Evolutionary conservation across 768 basidiomycete species (phyloP), one percentile per base, ranked within the genome.

Genomic region (Wakefieldia striispora): DNA sequence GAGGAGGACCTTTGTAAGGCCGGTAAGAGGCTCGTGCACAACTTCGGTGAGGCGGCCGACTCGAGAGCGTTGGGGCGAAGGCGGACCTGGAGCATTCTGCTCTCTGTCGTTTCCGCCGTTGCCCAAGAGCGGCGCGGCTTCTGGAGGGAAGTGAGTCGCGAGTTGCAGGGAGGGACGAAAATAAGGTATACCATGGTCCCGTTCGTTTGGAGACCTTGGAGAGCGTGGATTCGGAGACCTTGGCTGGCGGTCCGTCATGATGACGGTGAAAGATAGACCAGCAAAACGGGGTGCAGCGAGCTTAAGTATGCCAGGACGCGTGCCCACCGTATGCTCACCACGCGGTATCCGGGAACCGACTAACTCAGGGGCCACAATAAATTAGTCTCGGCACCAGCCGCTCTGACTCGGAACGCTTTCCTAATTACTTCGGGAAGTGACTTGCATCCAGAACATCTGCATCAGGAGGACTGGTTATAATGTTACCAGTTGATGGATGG

Each of bases 1-100:
- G 11, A 92, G 81, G 1, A 98, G 82, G 44, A 91, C 73, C 72
- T 91, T 88, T 43, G 91, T 85, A 53, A 97, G 78, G 19, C 86
- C 76, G 1, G 92, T 91, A 31, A 97, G 78, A 1, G 88, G 87
- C 60, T 91, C 86, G 55, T 84, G 83, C 4, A 83, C 79, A 50
- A 82, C 72, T 11, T 78, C 68, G 23, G 80, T 75, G 38, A 87
- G 61, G 36, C 63, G 60, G 19, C 62, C 61, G 9, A 60, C 39
- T 7, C 60, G 20, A 14, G 68, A 55, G 38, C 55, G 69, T 13
- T 53, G 59, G 72, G 79, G 54, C 1, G 63, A 81, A 70, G 37
- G 73, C 51, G 60, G 63, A 36, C 57, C 65, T 19, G 58, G 55
- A 11, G 59, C 62, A 39, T 57, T 63, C 24, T 65, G 69, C 45